These are phyloP conservation scores for Boletus subparvulus DNA, from an alignment of 768 basidiomycete genomes.

Conservation along the genomic window DNA sequence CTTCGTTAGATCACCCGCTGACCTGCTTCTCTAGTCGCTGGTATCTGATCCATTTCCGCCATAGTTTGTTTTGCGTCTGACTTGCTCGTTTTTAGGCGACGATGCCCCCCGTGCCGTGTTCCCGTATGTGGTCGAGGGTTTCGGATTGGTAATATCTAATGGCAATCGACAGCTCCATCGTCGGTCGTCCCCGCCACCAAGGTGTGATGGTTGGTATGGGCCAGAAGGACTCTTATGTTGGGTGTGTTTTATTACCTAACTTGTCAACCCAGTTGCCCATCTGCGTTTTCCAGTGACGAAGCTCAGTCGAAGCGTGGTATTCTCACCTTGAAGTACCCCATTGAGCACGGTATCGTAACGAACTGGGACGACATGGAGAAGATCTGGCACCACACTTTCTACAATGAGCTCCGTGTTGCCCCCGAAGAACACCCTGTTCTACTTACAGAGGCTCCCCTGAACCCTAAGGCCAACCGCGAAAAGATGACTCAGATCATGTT, in stretches of 20 bases:
- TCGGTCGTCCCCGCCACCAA: conserved; percentile 91
- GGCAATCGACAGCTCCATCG: conserved; percentile 64
- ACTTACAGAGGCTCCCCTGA: conserved; percentile 70
- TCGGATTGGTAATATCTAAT: conserved; percentile 12
- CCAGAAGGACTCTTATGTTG: conserved; percentile 95
- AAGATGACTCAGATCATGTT: conserved; percentile 83
- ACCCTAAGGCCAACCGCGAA: conserved; percentile 72
- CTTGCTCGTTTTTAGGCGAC: conserved; percentile 56
- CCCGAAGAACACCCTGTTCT: conserved; percentile 76
- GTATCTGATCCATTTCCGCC: conserved; percentile 33
- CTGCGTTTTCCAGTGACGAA: conserved; percentile 61
- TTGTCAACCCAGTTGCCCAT: conserved; percentile 17
- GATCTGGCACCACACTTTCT: conserved; percentile 98
- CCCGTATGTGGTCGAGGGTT: conserved; percentile 61
- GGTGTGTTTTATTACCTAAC: conserved; percentile 43
- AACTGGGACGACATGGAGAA: conserved; percentile 99
- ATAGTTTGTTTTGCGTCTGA: background rate
- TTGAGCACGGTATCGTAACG: conserved; percentile 92
- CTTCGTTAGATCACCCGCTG: conserved; percentile 16
- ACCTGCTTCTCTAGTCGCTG: conserved; percentile 52
- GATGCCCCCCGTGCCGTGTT: conserved; percentile 92
- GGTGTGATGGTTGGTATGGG: conserved; percentile 98
- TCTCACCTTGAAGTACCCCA: conserved; percentile 89
- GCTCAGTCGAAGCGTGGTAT: conserved; percentile 96
- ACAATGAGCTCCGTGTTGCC: conserved; percentile 76